Base-by-base conservation (phyloP, 2,329 filamentous ascomycete genomes). In the Diplodia seriata region DNA sequence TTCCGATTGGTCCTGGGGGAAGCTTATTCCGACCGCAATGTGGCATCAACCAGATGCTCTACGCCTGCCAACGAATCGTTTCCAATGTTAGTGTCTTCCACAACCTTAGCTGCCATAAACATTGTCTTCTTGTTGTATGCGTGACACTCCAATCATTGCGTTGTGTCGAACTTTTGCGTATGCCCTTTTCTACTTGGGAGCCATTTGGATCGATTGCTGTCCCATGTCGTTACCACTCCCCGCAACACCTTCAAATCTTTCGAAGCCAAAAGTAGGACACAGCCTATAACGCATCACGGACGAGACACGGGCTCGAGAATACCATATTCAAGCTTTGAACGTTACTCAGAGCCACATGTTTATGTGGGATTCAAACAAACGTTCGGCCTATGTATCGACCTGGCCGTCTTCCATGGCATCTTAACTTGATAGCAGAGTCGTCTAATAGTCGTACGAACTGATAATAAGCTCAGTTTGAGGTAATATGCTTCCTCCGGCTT, bases 11-110 rank as follows among this genome's bases (percentile, higher is more conserved):
- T 20, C 36, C 36, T 20, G 54, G 54, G 9, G 20, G 36, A 57
- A 40, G 31, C 12, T 57, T 57, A 33, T 57, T 57, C 38, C 20
- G 54, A 57, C 54, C 36, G 54, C 54, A 26, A 38, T 40, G 33
- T 18, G n/a, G 36, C 36, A 38, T 38, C 11, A 38, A 38, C 36
- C 36, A 11, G 18, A 20, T 11, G 29, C n/a, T 47, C 3, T 8
- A 47, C n/a, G n/a, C 43, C n/a, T 53, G 23, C 50, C 50, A 29
- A 14, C 6, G 12, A 26, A 53, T 14, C 23, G 20, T 29, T 7
- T 29, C 11, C 23, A 53, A 26, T 20, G 49, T n/a, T 15, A 26
- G 20, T 53, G 5, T 29, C 4, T 2, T 14, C 20, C 8, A 20
- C n/a, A 47, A 11, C 4, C 0, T 47, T 20, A 3, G 14, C 20